Evolutionary conservation across 805 yeast species (phyloP), one percentile per base, ranked within the genome.

Genomic region (Candida maris): DNA sequence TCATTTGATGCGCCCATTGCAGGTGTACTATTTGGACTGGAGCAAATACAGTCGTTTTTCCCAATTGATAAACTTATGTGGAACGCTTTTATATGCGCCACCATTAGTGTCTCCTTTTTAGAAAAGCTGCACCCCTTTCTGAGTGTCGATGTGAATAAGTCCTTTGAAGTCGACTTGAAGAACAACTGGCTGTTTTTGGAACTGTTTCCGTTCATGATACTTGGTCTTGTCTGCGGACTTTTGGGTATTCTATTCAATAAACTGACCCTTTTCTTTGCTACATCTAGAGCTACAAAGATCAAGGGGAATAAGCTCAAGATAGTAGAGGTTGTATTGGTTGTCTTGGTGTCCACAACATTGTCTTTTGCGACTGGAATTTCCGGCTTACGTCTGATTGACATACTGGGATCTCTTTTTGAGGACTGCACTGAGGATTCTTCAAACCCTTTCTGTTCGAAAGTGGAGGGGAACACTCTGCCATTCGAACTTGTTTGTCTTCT

Each of bases 1-100:
- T 94, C 95, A 1, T 85, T 86, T 59, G 83, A 82, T 42, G 79
- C 95, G 0, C 95, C 96, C 3, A 79, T 87, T 38, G 95, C 94
- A 6, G 96, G 95, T 1, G 93, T 87, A 1, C 56, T 86, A 21
- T 87, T 85, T 56, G 81, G 83, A 4, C 56, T 84, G 14, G 94
- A 86, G 50, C 78, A 77, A 42, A 64, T 81, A 29, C 76, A 81
- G 3, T 73, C 79, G 22, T 83, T 73, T 51, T 77, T 81, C 51
- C 74, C 72, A 32, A 75, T 81, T 15, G 76, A 75, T 19, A 73
- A 70, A 42, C 68, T 81, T 42, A 75, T 86, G 79, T 86, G 95
- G 96, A 79, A 79, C 48, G 76, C 88, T 5, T 87, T 86, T 59
- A 81, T 85, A 3, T 77, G 86, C 48, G 81, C 95, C 1, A 83